A percentile compares a stretch with the other conserved stretches of the same genome.
phyloP scores from a whole-genome alignment of 1,284 basidiomycete genomes.

The Thelephora terrestris region DNA sequence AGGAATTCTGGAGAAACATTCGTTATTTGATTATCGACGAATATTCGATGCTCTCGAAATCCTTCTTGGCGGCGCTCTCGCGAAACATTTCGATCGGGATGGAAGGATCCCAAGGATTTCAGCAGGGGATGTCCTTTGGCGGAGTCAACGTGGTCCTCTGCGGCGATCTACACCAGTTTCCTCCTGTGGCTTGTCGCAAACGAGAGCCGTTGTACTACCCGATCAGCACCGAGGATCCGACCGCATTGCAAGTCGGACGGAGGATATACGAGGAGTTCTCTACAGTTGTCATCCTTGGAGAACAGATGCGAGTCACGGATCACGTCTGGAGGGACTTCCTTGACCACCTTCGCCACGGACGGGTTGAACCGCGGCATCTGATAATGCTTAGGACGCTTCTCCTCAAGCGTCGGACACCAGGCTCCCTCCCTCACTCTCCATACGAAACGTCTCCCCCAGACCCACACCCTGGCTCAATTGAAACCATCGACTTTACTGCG shows the following conservation, averaged over 20 bases:
- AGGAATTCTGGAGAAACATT: slow-evolving; percentile 13
- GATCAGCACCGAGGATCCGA: neutral
- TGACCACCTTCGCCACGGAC: slow-evolving; percentile 18
- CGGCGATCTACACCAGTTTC: slow-evolving; percentile 34
- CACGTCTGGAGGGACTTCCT: slow-evolving; percentile 25
- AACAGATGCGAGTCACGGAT: slow-evolving; percentile 27
- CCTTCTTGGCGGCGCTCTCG: slow-evolving; percentile 19
- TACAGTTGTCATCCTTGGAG: slow-evolving; percentile 24
- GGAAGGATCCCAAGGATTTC: neutral
- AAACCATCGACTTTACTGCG: slow-evolving; percentile 7
- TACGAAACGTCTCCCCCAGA: no score
- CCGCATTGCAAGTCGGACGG: slow-evolving; percentile 14
- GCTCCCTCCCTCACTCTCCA: neutral
- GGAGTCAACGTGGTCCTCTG: slow-evolving; percentile 28
- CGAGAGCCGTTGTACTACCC: slow-evolving; percentile 17
- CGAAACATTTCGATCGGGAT: slow-evolving; percentile 14
- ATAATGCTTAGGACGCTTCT: slow-evolving; percentile 19
- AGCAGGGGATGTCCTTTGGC: slow-evolving; percentile 17
- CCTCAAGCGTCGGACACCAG: slow-evolving; percentile 5
- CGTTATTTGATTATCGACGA: slow-evolving; percentile 26
- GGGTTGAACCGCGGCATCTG: slow-evolving; percentile 18
- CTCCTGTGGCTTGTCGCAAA: slow-evolving; percentile 19
- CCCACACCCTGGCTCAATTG: neutral
- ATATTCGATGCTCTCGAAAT: slow-evolving; percentile 23
- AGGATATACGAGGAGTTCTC: slow-evolving; percentile 26